Percentiles rank a stretch among this genome's conserved stretches.
Conservation (phyloP, 2,329 filamentous ascomycete genomes). For the Periconia digitata region DNA sequence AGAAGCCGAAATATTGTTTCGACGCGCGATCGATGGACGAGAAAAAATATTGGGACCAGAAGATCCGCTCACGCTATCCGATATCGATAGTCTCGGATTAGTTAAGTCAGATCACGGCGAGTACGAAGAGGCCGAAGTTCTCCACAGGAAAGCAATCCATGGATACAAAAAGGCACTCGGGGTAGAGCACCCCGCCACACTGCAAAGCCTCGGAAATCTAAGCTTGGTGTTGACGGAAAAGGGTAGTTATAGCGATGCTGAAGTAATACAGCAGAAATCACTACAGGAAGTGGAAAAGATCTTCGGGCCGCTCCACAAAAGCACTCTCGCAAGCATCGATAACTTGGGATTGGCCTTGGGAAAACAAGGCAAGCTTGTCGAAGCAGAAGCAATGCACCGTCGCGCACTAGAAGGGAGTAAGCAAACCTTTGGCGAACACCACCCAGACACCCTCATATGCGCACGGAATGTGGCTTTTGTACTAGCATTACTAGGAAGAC, state of each 20-base stretch:
- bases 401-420: background rate
- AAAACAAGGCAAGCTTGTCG: constrained; percentile 2
- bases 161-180: constrained; percentile 4
- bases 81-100: constrained; percentile 2
- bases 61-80: constrained; percentile 5
- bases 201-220: constrained; percentile 4
- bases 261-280: background rate
- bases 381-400: constrained; percentile 3
- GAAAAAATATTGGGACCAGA: constrained; percentile 6
- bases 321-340: constrained; percentile 6
- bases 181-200: constrained; percentile 5
- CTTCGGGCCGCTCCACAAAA: constrained; percentile 1
- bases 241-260: background rate
- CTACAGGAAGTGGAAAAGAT: constrained; percentile 1
- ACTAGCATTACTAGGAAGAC: background rate
- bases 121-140: constrained; percentile 8
- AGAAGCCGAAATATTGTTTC: constrained; percentile 1
- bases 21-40: background rate
- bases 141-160: background rate
- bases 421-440: constrained; percentile 4
- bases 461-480: constrained; percentile 4
- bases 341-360: constrained; percentile 3
- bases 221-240: constrained; percentile 3
- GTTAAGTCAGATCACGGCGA: constrained; percentile 7
- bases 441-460: constrained; percentile 5